These are phyloP conservation scores for Moesziomyces sp. DNA, from an alignment of 1,284 basidiomycete genomes.

Conservation along the genomic window DNA sequence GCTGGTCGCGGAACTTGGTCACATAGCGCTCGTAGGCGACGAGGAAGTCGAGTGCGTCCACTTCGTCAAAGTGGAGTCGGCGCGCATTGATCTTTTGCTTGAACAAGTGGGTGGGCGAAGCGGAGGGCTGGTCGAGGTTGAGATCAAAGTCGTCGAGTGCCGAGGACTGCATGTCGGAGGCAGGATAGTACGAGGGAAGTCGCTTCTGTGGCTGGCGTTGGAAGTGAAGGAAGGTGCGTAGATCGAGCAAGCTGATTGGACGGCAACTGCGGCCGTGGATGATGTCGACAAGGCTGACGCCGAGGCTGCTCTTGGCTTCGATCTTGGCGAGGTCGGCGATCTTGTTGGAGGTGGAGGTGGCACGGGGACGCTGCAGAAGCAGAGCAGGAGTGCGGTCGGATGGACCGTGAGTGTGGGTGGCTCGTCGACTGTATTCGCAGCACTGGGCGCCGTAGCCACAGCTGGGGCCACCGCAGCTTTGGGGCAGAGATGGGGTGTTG, in stretches of 20 bases:
- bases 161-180: slow-evolving; percentile 37
- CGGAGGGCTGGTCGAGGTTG: slow-evolving; percentile 17
- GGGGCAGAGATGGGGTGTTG: slow-evolving; percentile 5
- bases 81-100: slow-evolving; percentile 7
- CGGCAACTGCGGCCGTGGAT: slow-evolving; percentile 54
- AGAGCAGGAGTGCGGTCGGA: slow-evolving; percentile 9
- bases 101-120: slow-evolving; percentile 5
- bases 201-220: slow-evolving; percentile 39
- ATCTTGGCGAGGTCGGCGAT: slow-evolving; percentile 21
- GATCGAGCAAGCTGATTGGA: slow-evolving; percentile 45
- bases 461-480: slow-evolving; percentile 37
- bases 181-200: slow-evolving; percentile 28
- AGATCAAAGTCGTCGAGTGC: slow-evolving; percentile 30
- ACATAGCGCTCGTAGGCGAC: slow-evolving; percentile 53
- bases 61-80: slow-evolving; percentile 40
- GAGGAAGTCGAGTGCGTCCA: slow-evolving; percentile 55
- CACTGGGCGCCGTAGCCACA: slow-evolving; percentile 46
- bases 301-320: slow-evolving; percentile 26
- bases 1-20: slow-evolving; percentile 34
- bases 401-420: slow-evolving; percentile 15
- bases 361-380: slow-evolving; percentile 1
- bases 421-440: slow-evolving; percentile 46
- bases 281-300: slow-evolving; percentile 54
- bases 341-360: slow-evolving; percentile 2
- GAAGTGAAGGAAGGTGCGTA: slow-evolving; percentile 33